Conservation (phyloP, 768 basidiomycete species). For the Amyloporia xantha region DNA sequence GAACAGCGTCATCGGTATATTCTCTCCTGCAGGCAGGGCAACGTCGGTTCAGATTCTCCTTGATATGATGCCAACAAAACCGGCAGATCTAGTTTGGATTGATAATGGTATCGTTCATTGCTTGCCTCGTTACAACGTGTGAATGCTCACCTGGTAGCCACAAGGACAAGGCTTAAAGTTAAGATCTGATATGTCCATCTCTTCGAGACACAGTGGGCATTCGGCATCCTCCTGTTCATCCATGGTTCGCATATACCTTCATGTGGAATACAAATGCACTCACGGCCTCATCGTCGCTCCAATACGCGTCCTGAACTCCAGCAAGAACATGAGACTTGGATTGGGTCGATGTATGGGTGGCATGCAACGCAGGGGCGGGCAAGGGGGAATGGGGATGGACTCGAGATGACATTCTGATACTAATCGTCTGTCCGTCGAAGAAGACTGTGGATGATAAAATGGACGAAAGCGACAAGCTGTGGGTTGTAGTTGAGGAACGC, state of each 20-base stretch:
- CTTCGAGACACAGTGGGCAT: constrained; percentile 96
- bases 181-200: constrained; percentile 98
- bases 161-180: constrained; percentile 99
- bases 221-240: constrained; percentile 83
- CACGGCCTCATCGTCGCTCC: constrained; percentile 89
- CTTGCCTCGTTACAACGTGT: neutral
- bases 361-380: constrained; percentile 69
- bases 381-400: constrained; percentile 56
- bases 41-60: constrained; percentile 89
- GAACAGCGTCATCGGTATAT: constrained; percentile 88
- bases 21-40: constrained; percentile 94
- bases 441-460: constrained; percentile 8
- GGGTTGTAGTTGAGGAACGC: constrained; percentile 16
- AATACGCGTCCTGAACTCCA: constrained; percentile 93
- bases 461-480: constrained; percentile 7
- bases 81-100: constrained; percentile 81
- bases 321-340: constrained; percentile 84
- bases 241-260: neutral
- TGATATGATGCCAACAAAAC: constrained; percentile 99
- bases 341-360: constrained; percentile 63
- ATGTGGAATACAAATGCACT: constrained; percentile 21
- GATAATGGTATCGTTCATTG: no score
- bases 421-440: no score
- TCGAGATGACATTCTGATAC: constrained; percentile 54
- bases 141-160: constrained; percentile 78